Evolutionary conservation across 257 asterid genomes (phyloP), one percentile per base, ranked within the genome.

Genomic region (Solanum acaule): DNA sequence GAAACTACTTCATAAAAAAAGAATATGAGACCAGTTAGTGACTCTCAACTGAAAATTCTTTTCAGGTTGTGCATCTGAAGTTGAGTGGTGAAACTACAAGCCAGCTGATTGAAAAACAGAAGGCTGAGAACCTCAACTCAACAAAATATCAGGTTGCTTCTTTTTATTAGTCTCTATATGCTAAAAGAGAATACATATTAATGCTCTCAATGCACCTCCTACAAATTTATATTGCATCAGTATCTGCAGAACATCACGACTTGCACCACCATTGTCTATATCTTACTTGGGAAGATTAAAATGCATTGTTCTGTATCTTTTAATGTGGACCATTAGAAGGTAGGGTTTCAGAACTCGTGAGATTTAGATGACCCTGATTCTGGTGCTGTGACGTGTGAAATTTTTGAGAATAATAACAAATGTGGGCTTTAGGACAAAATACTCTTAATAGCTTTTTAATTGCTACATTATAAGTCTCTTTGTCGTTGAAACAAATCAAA

Each of bases 61-160:
- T 79, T 67, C 52, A 78, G 90, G 83, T 33, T 35, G 52, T 73
- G 88, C 90, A 88, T 46, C 22, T 35, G 59, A 40, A 84, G 44
- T 88, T 88, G 65, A 73, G 85, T 25, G 88, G 83, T 84, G 86
- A 72, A 88, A 88, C 49, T 56, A 40, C 86, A 84, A 37, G 63
- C 68, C 81, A 56, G 71, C 72, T 88, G 90, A 84, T 72, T 72
- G 90, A 88, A 84, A 88, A 88, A 86, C 71, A 67, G 65, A 72
- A 31, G 37, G 70, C 90, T 25, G 90, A 88, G 87, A 88, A 88
- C 78, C 85, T 34, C 33, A 87, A 88, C 49, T 84, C 73, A 65
- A 71, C 90, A 72, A 84, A 75, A 56, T 88, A 46, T 71, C 87
- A 88, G 88, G 90, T 65, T 73, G 87, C n/a, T 33, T 67, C 33